A percentile compares a stretch with the other conserved stretches of the same genome.
These are phyloP conservation scores for Epichloe elymi DNA, from an alignment of 2,329 filamentous ascomycete genomes.

Conservation along the genomic window DNA sequence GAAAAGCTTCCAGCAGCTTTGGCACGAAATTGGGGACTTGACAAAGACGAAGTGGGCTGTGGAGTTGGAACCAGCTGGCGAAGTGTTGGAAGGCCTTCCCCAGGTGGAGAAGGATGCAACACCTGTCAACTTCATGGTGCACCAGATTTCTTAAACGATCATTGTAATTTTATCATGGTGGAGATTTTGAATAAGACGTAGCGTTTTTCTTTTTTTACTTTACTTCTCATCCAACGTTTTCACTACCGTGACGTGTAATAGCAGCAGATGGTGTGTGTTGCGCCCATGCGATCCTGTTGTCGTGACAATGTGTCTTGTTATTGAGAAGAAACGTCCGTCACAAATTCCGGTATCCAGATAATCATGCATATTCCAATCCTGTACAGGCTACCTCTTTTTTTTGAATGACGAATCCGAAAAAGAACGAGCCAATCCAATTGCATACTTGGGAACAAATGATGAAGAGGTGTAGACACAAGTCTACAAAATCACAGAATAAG, in stretches of 20 bases:
- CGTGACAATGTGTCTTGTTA: too few relatives aligned
- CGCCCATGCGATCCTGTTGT: too few relatives aligned
- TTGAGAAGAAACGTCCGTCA: too few relatives aligned
- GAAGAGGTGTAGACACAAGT: neutral
- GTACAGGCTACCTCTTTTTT: too few relatives aligned
- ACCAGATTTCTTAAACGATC: slow-evolving; percentile 16
- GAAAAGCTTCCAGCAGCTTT: slow-evolving; percentile 36
- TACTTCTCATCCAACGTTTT: neutral
- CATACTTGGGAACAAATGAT: too few relatives aligned
- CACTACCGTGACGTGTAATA: too few relatives aligned
- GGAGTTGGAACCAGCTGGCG: slow-evolving; percentile 22
- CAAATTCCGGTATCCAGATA: too few relatives aligned
- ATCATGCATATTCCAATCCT: too few relatives aligned
- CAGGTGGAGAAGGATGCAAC: slow-evolving; percentile 14
- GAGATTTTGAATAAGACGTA: neutral
- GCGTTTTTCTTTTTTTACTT: neutral
- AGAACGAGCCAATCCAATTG: too few relatives aligned
- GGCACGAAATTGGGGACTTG: slow-evolving; percentile 36
- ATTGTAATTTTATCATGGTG: neutral
- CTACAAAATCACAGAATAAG: neutral
- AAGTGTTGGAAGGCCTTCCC: slow-evolving; percentile 12
- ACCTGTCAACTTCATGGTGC: slow-evolving; percentile 21
- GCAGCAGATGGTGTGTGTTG: too few relatives aligned
- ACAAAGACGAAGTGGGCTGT: slow-evolving; percentile 38
- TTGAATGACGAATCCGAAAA: too few relatives aligned